phyloP scores from a whole-genome alignment of 495 filamentous ascomycete species.

The Lindgomyces ingoldianus region DNA sequence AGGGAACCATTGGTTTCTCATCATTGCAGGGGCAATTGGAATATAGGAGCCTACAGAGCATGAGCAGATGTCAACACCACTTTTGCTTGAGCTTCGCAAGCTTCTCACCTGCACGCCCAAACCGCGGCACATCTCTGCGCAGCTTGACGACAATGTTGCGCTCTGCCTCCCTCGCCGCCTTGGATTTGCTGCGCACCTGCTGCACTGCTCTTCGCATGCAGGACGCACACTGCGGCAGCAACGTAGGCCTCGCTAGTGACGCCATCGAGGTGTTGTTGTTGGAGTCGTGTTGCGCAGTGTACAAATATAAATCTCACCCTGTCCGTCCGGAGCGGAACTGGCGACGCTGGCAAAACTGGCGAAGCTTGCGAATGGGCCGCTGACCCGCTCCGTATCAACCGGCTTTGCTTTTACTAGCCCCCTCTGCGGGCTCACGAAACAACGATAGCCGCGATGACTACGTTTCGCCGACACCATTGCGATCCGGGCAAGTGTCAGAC shows the following conservation, averaged over 20 bases:
- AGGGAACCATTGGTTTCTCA: conserved; percentile 61
- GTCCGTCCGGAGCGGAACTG: neutral
- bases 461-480: conserved; percentile 23
- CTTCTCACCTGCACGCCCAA: conserved; percentile 58
- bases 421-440: conserved; percentile 11
- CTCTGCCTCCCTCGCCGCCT: conserved; percentile 48
- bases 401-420: neutral
- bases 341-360: conserved; percentile 1
- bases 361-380: conserved; percentile 27
- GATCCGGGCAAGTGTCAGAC: conserved; percentile 20
- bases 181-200: conserved; percentile 56
- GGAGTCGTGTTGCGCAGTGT: neutral
- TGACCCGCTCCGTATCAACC: conserved; percentile 2
- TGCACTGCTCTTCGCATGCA: conserved; percentile 40
- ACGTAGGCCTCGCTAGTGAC: conserved; percentile 23
- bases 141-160: conserved; percentile 60
- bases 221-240: conserved; percentile 41
- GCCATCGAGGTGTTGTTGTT: conserved; percentile 28
- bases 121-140: conserved; percentile 59
- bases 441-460: conserved; percentile 17
- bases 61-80: neutral
- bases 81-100: too few relatives aligned
- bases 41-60: conserved; percentile 53
- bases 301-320: neutral
- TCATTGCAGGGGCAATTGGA: conserved; percentile 54